phyloP scores from a whole-genome alignment of 2,329 filamentous ascomycete genomes.

The Pseudogymnoascus sp. region DNA sequence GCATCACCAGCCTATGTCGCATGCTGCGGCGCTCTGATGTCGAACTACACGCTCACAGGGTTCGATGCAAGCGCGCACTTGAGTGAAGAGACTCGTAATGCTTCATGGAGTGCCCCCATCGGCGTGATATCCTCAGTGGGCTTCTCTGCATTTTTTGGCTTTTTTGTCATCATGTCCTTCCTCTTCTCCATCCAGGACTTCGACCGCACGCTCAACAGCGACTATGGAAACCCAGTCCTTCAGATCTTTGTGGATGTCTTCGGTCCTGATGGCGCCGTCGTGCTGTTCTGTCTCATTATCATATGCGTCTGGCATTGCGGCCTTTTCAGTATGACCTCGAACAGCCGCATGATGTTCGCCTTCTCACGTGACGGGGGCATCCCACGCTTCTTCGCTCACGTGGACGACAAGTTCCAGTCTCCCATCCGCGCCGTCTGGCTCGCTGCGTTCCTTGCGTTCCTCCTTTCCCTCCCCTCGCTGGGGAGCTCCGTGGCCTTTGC shows the following conservation, averaged over 20 bases:
- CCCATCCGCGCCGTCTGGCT: conserved; percentile 50
- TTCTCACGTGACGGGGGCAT: conserved; percentile 51
- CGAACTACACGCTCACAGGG: conserved; percentile 48
- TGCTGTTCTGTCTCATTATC: conserved; percentile 48
- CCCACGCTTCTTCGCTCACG: conserved; percentile 46
- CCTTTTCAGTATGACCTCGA: conserved; percentile 50
- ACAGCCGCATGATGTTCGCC: conserved; percentile 54
- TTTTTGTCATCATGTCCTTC: conserved; percentile 50
- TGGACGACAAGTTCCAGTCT: conserved; percentile 42
- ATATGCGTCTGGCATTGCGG: conserved; percentile 56
- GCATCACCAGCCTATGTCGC: conserved; percentile 49
- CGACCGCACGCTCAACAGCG: conserved; percentile 37
- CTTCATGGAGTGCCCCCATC: conserved; percentile 49
- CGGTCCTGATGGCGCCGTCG: conserved; percentile 48
- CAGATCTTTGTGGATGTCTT: conserved; percentile 53
- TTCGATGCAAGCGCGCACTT: conserved; percentile 52
- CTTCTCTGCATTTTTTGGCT: conserved; percentile 50
- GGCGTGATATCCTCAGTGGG: conserved; percentile 51
- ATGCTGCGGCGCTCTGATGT: conserved; percentile 45
- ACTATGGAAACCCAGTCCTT: conserved; percentile 46
- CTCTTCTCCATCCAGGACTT: conserved; percentile 55
- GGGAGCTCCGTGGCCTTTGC: conserved; percentile 49
- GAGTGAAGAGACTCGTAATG: conserved; percentile 50
- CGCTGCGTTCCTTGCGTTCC: conserved; percentile 46
- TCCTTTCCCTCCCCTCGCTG: conserved; percentile 47